Evolutionary conservation across 23 red algal species (phyloP), one percentile per base, ranked within the genome.

Genomic region (Gracilariopsis chorda): DNA sequence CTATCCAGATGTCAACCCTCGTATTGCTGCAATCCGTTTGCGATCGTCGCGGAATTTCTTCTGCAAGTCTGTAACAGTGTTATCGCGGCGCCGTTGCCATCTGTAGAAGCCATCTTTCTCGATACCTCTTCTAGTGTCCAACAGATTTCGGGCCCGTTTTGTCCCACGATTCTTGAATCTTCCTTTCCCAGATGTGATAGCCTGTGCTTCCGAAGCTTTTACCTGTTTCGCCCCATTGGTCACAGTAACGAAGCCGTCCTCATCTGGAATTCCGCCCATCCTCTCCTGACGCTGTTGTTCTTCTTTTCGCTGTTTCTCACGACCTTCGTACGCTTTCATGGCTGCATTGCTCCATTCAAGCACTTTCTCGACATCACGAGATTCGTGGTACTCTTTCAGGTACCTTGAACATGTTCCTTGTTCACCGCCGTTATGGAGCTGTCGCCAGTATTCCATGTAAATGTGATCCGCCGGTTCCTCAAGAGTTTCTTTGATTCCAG

Each of bases 21-120:
- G 85, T 13, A 89, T 70, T 17, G 85, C 85, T 21, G 65, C 65
- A 30, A 89, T 78, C 13, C 85, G 47, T 27, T 43, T 73, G 6
- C 65, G 85, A 77, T 89, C 85, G 24, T 89, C 85, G 33, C 49
- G 58, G 32, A 89, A 89, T 69, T 89, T 77, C 19, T 76, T 78
- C 51, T 78, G 85, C 57, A 89, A 51, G 7, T 89, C 85, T 47
- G 48, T 45, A 51, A 89, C 35, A 37, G 41, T 37, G 46, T 56
- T 89, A 41, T 89, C 65, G 44, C 58, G 76, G 2, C 53, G 32
- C 48, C 68, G 42, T 37, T 89, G 85, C 65, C 65, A 89, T 43
- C 85, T 58, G 48, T 89, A 89, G 69, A 89, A 89, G 7, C 85
- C 85, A 78, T 58, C 72, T 46, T 89, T 89, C 33, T 89, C 85